Percentiles rank a stretch among this genome's conserved stretches.
These are phyloP conservation scores for Phoma sp. DNA, from an alignment of 2,329 filamentous ascomycete genomes.

Conservation along the genomic window DNA sequence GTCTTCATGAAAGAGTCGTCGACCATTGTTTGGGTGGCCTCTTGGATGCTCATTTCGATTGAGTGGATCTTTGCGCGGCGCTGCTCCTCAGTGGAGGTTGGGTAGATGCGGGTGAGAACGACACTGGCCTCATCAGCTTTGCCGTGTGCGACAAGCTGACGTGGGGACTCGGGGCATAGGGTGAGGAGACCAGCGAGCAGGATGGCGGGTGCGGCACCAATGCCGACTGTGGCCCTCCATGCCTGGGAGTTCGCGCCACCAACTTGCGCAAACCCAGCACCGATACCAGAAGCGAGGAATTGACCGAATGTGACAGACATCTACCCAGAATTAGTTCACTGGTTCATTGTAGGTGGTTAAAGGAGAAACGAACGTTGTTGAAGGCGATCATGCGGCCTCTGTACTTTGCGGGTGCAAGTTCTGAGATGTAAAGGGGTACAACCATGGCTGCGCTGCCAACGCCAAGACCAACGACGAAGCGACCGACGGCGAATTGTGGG, in stretches of 20 bases:
- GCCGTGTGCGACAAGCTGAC: slow-evolving; percentile 47
- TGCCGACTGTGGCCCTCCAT: slow-evolving; percentile 48
- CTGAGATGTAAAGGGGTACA: slow-evolving; percentile 39
- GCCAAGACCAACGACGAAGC: slow-evolving; percentile 41
- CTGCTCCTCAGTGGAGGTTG: slow-evolving; percentile 34
- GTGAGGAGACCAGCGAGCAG: slow-evolving; percentile 43
- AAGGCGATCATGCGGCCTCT: slow-evolving; percentile 46
- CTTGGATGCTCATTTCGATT: slow-evolving; percentile 42
- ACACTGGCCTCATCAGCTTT: slow-evolving; percentile 39
- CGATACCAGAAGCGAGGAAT: slow-evolving; percentile 41
- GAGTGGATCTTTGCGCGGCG: slow-evolving; percentile 34
- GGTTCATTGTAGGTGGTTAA: too few relatives aligned
- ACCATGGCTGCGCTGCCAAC: slow-evolving; percentile 43
- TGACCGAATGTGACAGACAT: slow-evolving; percentile 39
- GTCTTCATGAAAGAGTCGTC: slow-evolving; percentile 42
- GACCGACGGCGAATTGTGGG: slow-evolving; percentile 37
- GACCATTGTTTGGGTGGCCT: slow-evolving; percentile 39
- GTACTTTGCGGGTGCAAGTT: slow-evolving; percentile 41
- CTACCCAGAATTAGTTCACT: slow-evolving; percentile 17
- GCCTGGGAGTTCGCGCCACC: slow-evolving; percentile 36
- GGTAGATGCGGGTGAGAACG: slow-evolving; percentile 45
- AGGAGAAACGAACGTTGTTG: slow-evolving; percentile 28
- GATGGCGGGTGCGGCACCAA: slow-evolving; percentile 47
- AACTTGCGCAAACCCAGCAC: slow-evolving; percentile 46
- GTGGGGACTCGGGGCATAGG: slow-evolving; percentile 46